Evolutionary conservation across 1,139 yeast species (phyloP), one percentile per base, ranked within the genome.

Genomic region (Debaryomyces subglobosus): DNA sequence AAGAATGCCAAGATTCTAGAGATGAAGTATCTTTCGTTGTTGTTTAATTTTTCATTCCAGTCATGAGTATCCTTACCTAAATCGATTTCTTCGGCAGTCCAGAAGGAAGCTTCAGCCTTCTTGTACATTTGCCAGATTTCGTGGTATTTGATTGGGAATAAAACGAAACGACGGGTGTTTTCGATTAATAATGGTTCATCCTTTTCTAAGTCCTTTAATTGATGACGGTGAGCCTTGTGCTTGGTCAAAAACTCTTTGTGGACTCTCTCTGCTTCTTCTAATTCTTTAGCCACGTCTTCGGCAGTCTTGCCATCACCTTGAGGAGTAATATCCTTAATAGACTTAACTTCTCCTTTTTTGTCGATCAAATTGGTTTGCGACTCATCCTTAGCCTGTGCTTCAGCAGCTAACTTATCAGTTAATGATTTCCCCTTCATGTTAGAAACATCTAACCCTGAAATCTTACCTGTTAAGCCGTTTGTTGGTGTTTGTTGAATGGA

Each of bases 1-100:
- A 94, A 92, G 75, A 94, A 90, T n/a, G 99, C 99, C 61, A 94
- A 78, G 48, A 94, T 95, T 69, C 96, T 84, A 21, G 96, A 87
- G 58, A 94, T 76, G 69, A 94, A 95, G 72, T 74, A 92, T 64
- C 96, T 83, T 78, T 94, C 98, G 67, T 91, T 92, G 47, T 89
- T 94, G 64, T 78, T 90, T 72, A 94, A 76, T 61, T 77, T 78
- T 71, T 86, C 78, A 65, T 89, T 90, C 97, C 98, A 92, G 74
- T 94, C 98, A 62, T 80, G 81, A 54, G 80, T 67, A 69, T 94
- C 99, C 78, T 94, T 94, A 54, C 96, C 85, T 59, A 94, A 80
- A 71, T 94, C 99, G 59, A 95, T 91, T 76, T 94, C 99, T 77
- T 94, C 99, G 48, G 99, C 97, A 45, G 99, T 94, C 99, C 99